Evolutionary conservation across 1,284 basidiomycete species (phyloP), one percentile per base, ranked within the genome.

Genomic region (Ceratobasidium sp.): DNA sequence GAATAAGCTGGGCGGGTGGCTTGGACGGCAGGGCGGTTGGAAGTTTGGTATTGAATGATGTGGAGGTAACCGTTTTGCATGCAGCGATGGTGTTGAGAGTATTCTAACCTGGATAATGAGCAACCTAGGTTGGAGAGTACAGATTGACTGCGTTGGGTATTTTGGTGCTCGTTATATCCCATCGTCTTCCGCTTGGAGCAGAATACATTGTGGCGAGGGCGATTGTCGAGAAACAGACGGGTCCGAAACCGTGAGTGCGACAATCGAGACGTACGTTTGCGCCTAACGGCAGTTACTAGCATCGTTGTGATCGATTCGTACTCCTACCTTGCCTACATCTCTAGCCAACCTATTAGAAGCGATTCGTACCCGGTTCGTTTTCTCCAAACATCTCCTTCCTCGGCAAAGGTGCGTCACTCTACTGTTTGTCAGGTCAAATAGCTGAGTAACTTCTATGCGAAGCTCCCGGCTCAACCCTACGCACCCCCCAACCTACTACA

Each of bases 401-500:
- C 44, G 42, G 12, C 53, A 7, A 61, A 55, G 40, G 71, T 76
- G 28, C 56, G 69, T 26, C 10, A 44, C 33, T 13, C 23, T 42
- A 40, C 40, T 46, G 12, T 12, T 33, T 33, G 33, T 33, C 33
- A 33, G 33, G 33, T 33, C 33, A 33, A 33, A 33, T 33, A 33
- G 33, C 33, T 33, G 33, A 33, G 33, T 33, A 33, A 33, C 33
- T 33, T 18, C n/a, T 39, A 44, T 44, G 9, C 61, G 61, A 10
- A 44, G 15, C 49, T 18, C n/a, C 9, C 63, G 4, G 42, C 40
- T 7, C 23, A 64, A n/a, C 61, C 46, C 10, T 79, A 68, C 46
- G 73, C 58, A 18, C 78, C 78, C 1, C 78, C 78, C 3, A 79
- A 79, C 39, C 60, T 79, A 4, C 7, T 79, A 39, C 78, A 79